Percentiles rank a stretch among this genome's conserved stretches.
phyloP scores from a whole-genome alignment of 73 alveolate genomes.

The Symbiodinium natans region DNA sequence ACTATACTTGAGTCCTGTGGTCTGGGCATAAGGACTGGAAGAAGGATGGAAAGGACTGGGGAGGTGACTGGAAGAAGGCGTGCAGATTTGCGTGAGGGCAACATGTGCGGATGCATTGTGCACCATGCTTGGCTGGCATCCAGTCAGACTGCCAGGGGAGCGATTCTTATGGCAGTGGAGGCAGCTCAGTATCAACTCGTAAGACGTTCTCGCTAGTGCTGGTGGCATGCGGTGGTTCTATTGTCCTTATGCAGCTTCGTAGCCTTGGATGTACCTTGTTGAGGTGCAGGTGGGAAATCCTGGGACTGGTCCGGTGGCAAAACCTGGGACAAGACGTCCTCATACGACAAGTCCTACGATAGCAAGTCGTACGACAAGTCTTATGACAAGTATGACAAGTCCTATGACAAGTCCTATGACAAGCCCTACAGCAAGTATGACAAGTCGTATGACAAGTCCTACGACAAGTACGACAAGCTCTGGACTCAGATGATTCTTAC shows the following conservation, averaged over 20 bases:
- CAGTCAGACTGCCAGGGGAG: conserved; percentile 14
- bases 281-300: neutral
- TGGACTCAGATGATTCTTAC: neutral
- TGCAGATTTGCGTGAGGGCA: too few relatives aligned
- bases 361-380: conserved; percentile 74
- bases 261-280: too few relatives aligned
- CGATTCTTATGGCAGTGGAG: conserved; percentile 58
- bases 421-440: neutral
- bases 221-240: neutral
- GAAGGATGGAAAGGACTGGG: conserved; percentile 59
- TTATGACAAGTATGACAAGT: neutral
- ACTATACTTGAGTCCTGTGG: neutral
- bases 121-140: neutral
- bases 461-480: conserved; percentile 32
- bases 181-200: neutral
- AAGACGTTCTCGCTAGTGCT: neutral
- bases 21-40: conserved; percentile 38
- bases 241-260: too few relatives aligned
- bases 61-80: conserved; percentile 41
- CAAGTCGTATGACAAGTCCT: conserved; percentile 53
- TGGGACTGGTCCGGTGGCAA: conserved; percentile 20
- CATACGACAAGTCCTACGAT: conserved; percentile 28
- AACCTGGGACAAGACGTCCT: conserved; percentile 40
- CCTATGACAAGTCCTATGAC: conserved; percentile 54
- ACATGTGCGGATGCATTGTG: too few relatives aligned